Conservation (phyloP, 2,329 filamentous ascomycete genomes). For the Aureobasidium subglaciale region DNA sequence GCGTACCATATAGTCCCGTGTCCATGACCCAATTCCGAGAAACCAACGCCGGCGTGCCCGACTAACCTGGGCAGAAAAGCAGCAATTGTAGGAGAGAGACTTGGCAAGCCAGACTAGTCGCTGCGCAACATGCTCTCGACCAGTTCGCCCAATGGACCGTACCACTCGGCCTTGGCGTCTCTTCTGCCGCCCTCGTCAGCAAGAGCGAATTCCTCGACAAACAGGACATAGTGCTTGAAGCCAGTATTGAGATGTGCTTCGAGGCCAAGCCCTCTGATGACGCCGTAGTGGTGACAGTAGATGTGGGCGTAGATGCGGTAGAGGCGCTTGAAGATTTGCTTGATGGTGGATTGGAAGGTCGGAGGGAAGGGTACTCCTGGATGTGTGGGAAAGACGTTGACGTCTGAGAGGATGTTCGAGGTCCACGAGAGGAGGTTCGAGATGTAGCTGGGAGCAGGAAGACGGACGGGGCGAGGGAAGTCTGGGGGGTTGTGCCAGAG, state of each 20-base stretch:
- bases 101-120: slow-evolving; percentile 49
- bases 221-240: slow-evolving; percentile 99
- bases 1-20: neutral
- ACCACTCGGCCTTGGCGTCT: slow-evolving; percentile 61
- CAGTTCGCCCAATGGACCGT: slow-evolving; percentile 88
- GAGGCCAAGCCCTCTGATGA: slow-evolving; percentile 87
- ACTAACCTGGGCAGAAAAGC: neutral
- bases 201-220: slow-evolving; percentile 92
- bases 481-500: slow-evolving; percentile 95
- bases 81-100: neutral
- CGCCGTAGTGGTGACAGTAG: slow-evolving; percentile 97
- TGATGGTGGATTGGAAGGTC: slow-evolving; percentile 84
- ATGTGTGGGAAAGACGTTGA: slow-evolving; percentile 71
- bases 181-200: slow-evolving; percentile 58
- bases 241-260: slow-evolving; percentile 97
- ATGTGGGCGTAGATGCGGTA: slow-evolving; percentile 97
- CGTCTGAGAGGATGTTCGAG: slow-evolving; percentile 90
- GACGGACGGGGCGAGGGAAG: slow-evolving; percentile 94
- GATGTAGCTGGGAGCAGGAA: slow-evolving; percentile 94
- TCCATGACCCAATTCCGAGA: neutral
- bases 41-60: neutral
- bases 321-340: slow-evolving; percentile 99
- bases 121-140: slow-evolving; percentile 97
- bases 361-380: slow-evolving; percentile 84
- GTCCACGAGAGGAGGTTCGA: slow-evolving; percentile 98